These are phyloP conservation scores for Chenopodium quinoa DNA, from an alignment of 148 eudicot species.

Conservation along the genomic window DNA sequence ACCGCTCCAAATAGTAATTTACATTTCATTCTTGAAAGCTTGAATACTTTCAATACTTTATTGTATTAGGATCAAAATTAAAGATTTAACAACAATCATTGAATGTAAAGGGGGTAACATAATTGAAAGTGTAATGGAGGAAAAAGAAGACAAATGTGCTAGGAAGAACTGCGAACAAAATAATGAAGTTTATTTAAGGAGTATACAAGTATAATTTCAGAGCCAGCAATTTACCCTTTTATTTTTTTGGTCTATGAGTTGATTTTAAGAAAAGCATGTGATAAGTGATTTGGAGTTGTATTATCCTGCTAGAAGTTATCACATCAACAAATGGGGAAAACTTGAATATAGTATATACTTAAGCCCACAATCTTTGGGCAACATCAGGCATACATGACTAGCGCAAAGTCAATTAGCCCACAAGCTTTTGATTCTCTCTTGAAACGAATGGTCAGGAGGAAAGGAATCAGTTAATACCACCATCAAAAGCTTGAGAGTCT, in stretches of 20 bases:
- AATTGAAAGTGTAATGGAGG: too few species aligned
- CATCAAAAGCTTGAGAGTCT: background rate
- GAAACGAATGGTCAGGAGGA: background rate
- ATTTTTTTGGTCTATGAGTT: background rate
- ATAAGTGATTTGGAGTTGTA: background rate
- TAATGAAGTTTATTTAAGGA: too few species aligned
- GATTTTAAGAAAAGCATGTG: background rate
- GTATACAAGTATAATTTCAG: background rate
- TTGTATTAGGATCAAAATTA: too few species aligned
- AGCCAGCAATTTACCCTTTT: background rate
- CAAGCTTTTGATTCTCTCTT: background rate
- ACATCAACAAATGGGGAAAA: background rate
- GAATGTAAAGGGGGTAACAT: too few species aligned
- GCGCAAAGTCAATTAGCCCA: background rate
- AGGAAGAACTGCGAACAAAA: too few species aligned
- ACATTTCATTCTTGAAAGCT: too few species aligned
- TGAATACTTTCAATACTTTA: too few species aligned
- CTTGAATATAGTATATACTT: background rate
- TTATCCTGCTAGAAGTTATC: background rate
- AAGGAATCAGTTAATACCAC: conserved; percentile 6
- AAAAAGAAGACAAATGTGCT: too few species aligned
- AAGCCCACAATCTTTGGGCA: background rate
- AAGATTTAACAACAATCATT: too few species aligned
- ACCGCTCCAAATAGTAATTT: too few species aligned
- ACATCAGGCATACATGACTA: background rate